phyloP scores from a whole-genome alignment of 306 rosid species.

The Casuarina glauca region DNA sequence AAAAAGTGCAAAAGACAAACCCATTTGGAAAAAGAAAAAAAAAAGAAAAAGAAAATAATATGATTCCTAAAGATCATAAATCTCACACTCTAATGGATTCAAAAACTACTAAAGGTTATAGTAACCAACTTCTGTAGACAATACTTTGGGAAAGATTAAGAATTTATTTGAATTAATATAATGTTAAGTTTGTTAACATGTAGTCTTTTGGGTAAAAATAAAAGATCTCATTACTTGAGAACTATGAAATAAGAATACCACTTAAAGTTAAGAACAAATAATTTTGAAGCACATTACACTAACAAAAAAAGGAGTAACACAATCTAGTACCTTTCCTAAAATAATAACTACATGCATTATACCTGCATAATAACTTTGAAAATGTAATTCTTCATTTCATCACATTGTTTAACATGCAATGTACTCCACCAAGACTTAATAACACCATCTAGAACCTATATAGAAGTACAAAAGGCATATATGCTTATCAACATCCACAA shows the following conservation, averaged over 20 bases:
- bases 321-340: background rate
- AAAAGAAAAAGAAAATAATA: background rate
- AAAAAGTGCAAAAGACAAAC: background rate
- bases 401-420: slow-evolving; percentile 91
- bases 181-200: slow-evolving; percentile 97
- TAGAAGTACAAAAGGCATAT: background rate
- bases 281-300: background rate
- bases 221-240: slow-evolving; percentile 83
- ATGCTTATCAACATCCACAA: slow-evolving; percentile 3
- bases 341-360: background rate
- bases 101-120: background rate
- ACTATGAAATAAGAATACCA: slow-evolving; percentile 42
- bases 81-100: background rate
- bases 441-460: slow-evolving; percentile 95
- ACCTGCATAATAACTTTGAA: slow-evolving; percentile 97
- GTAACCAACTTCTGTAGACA: background rate
- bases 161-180: slow-evolving; percentile 87
- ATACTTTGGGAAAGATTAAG: background rate
- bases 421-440: slow-evolving; percentile 98
- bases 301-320: background rate
- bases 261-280: slow-evolving; percentile 1
- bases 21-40: background rate
- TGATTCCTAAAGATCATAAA: background rate
- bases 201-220: slow-evolving; percentile 64
- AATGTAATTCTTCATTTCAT: slow-evolving; percentile 97